phyloP scores from a whole-genome alignment of 1,284 basidiomycete species.

The Sanghuangporus baumii region DNA sequence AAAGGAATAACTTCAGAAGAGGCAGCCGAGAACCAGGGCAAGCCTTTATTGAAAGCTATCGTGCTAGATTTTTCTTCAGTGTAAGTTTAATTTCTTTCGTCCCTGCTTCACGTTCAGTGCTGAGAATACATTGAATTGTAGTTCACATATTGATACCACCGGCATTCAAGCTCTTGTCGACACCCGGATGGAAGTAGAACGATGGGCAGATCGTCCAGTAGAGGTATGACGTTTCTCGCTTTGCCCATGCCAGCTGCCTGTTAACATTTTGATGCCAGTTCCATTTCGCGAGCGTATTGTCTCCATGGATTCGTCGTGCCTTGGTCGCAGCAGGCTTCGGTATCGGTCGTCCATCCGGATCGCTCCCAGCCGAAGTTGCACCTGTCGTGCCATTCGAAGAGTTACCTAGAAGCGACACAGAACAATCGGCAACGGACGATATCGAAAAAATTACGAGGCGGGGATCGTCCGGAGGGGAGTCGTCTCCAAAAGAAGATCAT shows the following conservation, averaged over 20 bases:
- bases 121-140: conserved; percentile 26
- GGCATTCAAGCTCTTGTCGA: conserved; percentile 90
- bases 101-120: neutral
- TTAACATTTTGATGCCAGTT: conserved; percentile 41
- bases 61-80: conserved; percentile 90
- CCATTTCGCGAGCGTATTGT: conserved; percentile 85
- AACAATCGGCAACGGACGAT: conserved; percentile 17
- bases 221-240: conserved; percentile 44
- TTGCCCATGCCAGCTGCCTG: neutral
- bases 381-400: conserved; percentile 62
- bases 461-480: conserved; percentile 1
- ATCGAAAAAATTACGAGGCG: conserved; percentile 11
- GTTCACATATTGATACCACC: conserved; percentile 80
- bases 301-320: conserved; percentile 91
- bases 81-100: conserved; percentile 37
- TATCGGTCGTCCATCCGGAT: conserved; percentile 40
- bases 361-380: conserved; percentile 59
- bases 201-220: conserved; percentile 78
- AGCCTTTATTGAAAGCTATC: conserved; percentile 76
- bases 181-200: conserved; percentile 79
- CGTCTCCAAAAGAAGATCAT: neutral
- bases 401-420: conserved; percentile 28
- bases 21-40: conserved; percentile 46
- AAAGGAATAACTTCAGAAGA: conserved; percentile 43
- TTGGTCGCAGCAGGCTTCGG: conserved; percentile 88